A percentile compares a stretch with the other conserved stretches of the same genome.
Conservation (phyloP, 345 rosid genomes). For the Populus deltoides region DNA sequence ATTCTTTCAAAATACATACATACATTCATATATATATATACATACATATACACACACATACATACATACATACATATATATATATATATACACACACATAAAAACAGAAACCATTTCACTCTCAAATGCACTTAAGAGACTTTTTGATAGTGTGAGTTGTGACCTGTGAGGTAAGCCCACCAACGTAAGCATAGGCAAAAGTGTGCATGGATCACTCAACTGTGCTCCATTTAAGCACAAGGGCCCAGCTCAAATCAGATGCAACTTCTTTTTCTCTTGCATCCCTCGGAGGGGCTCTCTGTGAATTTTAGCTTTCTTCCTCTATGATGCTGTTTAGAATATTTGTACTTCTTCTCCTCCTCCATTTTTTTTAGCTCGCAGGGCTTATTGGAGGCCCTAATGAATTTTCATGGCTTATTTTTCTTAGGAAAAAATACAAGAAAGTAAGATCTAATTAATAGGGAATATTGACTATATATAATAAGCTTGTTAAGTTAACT, state of each 20-base stretch:
- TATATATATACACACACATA: too few relatives aligned
- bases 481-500: too few relatives aligned
- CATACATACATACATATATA: too few relatives aligned
- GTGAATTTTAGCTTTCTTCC: background rate
- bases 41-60: too few relatives aligned
- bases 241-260: background rate
- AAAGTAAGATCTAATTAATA: too few relatives aligned
- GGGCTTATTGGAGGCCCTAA: background rate
- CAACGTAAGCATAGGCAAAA: background rate
- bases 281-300: background rate
- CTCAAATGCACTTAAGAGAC: too few relatives aligned
- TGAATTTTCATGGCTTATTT: background rate
- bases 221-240: background rate
- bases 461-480: too few relatives aligned
- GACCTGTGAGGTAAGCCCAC: background rate
- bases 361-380: background rate
- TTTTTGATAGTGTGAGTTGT: too few relatives aligned
- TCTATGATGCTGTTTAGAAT: background rate
- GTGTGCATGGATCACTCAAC: background rate
- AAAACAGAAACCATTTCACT: too few relatives aligned
- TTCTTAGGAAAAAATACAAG: too few relatives aligned
- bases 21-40: too few relatives aligned
- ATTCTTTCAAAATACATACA: too few relatives aligned
- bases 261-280: background rate
- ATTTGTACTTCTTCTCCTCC: background rate